Percentiles rank a stretch among this genome's conserved stretches.
Conservation (phyloP, 371 early-diverging fungal genomes). For the Thermomucor indicae-seudaticae region DNA sequence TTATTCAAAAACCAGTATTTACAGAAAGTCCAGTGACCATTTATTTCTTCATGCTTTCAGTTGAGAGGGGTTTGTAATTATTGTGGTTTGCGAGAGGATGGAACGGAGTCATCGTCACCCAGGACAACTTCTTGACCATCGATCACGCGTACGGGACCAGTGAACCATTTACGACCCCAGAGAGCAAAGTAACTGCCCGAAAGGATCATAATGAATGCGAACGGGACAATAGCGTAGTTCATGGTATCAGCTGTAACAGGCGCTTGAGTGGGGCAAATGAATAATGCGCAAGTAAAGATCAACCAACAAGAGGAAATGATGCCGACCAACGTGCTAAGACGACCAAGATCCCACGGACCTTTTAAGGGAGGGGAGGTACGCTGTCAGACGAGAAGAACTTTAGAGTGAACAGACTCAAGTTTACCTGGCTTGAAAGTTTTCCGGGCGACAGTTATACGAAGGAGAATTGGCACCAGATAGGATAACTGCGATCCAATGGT, state of each 20-base stretch:
- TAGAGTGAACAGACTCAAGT: no score
- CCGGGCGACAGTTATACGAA: slow-evolving; percentile 49
- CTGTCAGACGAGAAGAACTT: no score
- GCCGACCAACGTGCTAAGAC: slow-evolving; percentile 41
- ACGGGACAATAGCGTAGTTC: slow-evolving; percentile 44
- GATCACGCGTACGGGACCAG: slow-evolving; percentile 39
- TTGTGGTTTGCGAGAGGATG: neutral
- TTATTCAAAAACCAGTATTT: neutral
- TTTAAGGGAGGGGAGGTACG: neutral
- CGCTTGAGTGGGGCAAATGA: slow-evolving; percentile 52
- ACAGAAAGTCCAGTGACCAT: neutral
- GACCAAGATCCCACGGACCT: slow-evolving; percentile 61
- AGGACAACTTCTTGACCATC: slow-evolving; percentile 41
- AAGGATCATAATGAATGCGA: slow-evolving; percentile 24
- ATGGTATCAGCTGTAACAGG: slow-evolving; percentile 55
- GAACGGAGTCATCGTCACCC: slow-evolving; percentile 21
- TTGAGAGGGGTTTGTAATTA: neutral
- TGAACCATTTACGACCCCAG: slow-evolving; percentile 50
- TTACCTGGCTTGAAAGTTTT: slow-evolving; percentile 50
- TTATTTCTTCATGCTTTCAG: neutral
- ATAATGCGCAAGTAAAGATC: slow-evolving; percentile 52
- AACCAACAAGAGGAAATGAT: slow-evolving; percentile 51
- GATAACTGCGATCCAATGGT: slow-evolving; percentile 71
- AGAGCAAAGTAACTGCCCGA: slow-evolving; percentile 41
- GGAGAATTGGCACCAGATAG: slow-evolving; percentile 67